Evolutionary conservation across 1,284 basidiomycete genomes (phyloP), one percentile per base, ranked within the genome.

Genomic region (Ganoderma meredithae): DNA sequence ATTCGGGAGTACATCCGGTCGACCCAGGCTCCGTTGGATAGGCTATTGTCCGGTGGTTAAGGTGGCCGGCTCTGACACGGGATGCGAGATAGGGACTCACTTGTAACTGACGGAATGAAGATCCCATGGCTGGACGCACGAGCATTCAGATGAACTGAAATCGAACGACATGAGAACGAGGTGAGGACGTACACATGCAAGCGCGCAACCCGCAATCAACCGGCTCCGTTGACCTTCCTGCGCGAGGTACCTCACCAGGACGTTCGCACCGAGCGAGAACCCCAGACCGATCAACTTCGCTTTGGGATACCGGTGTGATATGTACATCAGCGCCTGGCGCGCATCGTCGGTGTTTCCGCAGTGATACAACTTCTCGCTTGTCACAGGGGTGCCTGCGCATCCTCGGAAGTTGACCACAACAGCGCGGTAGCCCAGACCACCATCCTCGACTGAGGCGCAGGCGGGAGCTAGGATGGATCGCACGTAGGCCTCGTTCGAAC

Each of bases 211-310:
- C 0, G 91, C 88, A 58, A 83, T 84, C 19, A 99, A 80, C n/a
- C 94, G 87, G 67, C 90, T 93, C 6, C 82, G 73, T 17, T 87
- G 85, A 9, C 93, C 93, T 76, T 96, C 92, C 79, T 98, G 92
- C 10, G 94, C 95, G 63, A 97, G 83, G 79, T 98, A 98, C 70
- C 95, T 88, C 19, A 94, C 91, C 69, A 99, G 81, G 40, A 99
- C 91, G 75, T 95, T 95, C 43, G 96, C 94, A 60, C 97, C 97
- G 58, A 99, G 88, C 1, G 95, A 97, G 81, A 98, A 99, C 3
- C 95, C 95, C 40, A 97, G 81, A 8, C 94, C 97, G 44, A 97
- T 82, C 41, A 98, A 81, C 8, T 91, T 92, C 0, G 95, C 94
- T 22, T 86, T 80, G 1, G 97, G 96, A 75, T 91, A 96, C 65